Conservation (phyloP, 2,329 filamentous ascomycete species). For the Dothidotthia symphoricarpi region DNA sequence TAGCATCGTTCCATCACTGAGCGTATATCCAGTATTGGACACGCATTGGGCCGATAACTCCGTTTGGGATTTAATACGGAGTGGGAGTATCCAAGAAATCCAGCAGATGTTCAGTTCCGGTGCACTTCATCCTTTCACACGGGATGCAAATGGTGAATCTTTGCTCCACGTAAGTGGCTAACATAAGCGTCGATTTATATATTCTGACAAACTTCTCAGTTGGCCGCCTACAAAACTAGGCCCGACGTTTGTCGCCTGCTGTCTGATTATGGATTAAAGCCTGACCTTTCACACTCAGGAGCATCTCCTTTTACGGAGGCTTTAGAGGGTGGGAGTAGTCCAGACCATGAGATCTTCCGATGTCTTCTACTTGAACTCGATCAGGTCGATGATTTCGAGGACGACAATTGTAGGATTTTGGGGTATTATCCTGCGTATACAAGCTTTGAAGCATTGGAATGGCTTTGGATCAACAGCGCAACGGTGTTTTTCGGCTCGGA, state of each 20-base stretch:
- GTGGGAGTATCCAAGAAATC: constrained; percentile 2
- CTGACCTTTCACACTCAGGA: not conserved
- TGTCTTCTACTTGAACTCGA: not conserved
- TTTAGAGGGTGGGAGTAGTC: too few relatives aligned
- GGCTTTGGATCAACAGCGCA: not conserved
- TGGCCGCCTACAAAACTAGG: not conserved
- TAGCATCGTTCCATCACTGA: constrained; percentile 8
- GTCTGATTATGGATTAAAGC: not conserved
- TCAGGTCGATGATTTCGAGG: not conserved
- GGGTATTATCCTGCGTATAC: not conserved
- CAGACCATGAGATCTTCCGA: not conserved
- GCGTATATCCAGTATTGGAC: constrained; percentile 7
- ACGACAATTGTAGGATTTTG: too few relatives aligned
- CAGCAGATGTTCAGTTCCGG: constrained; percentile 7
- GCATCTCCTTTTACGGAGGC: not conserved
- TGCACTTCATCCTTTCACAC: constrained; percentile 10
- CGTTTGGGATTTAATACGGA: not conserved
- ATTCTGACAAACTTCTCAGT: not conserved
- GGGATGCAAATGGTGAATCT: not conserved
- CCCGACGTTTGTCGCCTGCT: constrained; percentile 5
- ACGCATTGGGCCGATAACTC: not conserved
- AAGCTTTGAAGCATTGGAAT: not conserved
- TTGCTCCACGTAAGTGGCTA: constrained; percentile 9
- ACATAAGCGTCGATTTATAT: not conserved
- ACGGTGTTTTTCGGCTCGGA: not conserved